These are phyloP conservation scores for Microstegium vimineum DNA, from an alignment of 176 grass and related monocot genomes.

Conservation along the genomic window DNA sequence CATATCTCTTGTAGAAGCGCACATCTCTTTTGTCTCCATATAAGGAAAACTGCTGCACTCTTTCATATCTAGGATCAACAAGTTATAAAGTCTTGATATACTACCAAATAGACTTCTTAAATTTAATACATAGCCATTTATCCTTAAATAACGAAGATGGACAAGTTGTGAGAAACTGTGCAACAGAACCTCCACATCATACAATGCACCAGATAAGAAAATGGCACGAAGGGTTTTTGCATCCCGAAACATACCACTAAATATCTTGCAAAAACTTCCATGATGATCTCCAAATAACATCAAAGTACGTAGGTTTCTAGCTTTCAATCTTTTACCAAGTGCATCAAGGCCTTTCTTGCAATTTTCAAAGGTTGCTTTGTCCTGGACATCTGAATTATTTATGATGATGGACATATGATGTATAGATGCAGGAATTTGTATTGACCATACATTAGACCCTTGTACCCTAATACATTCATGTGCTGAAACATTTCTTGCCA, in stretches of 20 bases:
- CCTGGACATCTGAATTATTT: background rate
- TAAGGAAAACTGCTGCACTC: background rate
- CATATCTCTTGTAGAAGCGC: background rate
- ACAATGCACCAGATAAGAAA: background rate
- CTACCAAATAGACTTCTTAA: background rate
- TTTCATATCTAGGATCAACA: background rate
- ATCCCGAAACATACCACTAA: background rate
- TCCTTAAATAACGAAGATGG: conserved; percentile 20
- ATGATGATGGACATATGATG: conserved; percentile 26
- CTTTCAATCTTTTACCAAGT: background rate
- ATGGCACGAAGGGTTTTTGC: background rate
- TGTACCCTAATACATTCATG: conserved; percentile 18
- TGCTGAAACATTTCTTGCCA: background rate
- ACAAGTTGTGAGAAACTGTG: background rate
- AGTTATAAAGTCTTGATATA: background rate
- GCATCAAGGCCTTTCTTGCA: background rate
- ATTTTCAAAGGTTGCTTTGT: background rate
- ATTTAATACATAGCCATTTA: background rate
- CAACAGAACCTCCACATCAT: background rate
- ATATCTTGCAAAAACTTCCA: background rate
- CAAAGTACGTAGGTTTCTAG: background rate
- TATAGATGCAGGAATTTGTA: background rate
- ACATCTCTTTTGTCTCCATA: too few relatives aligned
- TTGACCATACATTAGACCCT: background rate
- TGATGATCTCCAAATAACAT: conserved; percentile 14